Base-by-base conservation (phyloP, 208 protist species). In the Acanthamoeba culbertsoni region DNA sequence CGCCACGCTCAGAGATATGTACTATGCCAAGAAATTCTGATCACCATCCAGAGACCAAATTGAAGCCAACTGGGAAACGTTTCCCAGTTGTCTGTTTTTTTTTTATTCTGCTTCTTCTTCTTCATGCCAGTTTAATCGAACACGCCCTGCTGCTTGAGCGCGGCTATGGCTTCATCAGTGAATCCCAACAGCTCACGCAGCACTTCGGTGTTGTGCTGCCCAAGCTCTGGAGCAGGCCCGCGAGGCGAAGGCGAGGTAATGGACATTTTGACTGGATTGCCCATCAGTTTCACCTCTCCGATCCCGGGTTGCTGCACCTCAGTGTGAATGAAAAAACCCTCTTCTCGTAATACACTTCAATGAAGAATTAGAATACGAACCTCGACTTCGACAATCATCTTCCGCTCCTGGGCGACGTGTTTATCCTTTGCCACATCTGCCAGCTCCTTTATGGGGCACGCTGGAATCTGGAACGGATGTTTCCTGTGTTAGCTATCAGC, bases 161-260 rank as follows among this genome's bases (percentile, higher is more conserved):
- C 33, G 12, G 5, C 20, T 3, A 79, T 79, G 20, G 14, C 35
- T 4, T 33, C 42, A 28, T 79, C 68, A 0, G 26, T 79, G 37
- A 79, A 26, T 20, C 42, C 23, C 4, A 79, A 20, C 5, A 89
- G 1, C 31, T 65, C 35, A 16, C 62, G 31, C 37, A 92, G 59
- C n/a, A 94, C 59, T 20, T 84, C 45, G n/a, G 73, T 28, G 0
- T 84, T 94, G 53, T 94, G 93, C 75, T 94, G 46, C n/a, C 93
- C 86, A 7, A 94, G 42, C 31, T 28, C 55, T n/a, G 93, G 93
- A 20, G 93, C 86, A 45, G 93, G 93, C 31, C 7, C 28, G 59
- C 48, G 65, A 14, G 20, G 0, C 0, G 1, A 20, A 1, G 68
- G 68, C 33, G 68, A 40, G 20, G 68, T 79, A 18, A 33, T 33